Percentiles rank a stretch among this genome's conserved stretches.
Conservation (phyloP, 2,329 filamentous ascomycete species). For the Fusarium humuli region DNA sequence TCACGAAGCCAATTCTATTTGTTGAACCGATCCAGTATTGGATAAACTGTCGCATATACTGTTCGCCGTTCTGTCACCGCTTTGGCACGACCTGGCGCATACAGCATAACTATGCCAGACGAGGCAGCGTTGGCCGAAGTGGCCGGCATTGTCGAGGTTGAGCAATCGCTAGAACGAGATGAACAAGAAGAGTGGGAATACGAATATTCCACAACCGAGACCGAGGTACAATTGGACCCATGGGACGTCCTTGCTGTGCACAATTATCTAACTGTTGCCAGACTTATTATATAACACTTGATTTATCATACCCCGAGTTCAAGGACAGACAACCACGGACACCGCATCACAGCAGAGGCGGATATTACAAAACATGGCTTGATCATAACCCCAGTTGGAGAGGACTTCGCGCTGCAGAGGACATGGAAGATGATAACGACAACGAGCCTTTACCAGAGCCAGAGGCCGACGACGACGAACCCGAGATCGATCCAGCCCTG, state of each 20-base stretch:
- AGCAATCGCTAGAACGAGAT: conserved; percentile 49
- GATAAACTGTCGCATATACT: not conserved
- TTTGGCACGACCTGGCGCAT: not conserved
- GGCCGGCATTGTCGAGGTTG: conserved; percentile 46
- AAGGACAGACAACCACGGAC: conserved; percentile 58
- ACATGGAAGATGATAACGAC: conserved; percentile 49
- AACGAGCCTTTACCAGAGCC: conserved; percentile 50
- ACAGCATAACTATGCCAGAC: conserved; percentile 30
- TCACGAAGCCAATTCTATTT: not conserved
- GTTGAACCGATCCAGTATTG: not conserved
- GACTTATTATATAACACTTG: conserved; percentile 74
- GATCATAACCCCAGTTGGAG: conserved; percentile 47
- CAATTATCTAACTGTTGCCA: conserved; percentile 47
- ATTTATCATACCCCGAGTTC: conserved; percentile 71
- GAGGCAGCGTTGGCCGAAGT: conserved; percentile 37
- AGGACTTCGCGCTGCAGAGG: conserved; percentile 22
- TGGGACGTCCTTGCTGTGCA: not conserved
- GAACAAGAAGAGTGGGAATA: conserved; percentile 75
- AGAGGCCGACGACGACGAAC: conserved; percentile 50
- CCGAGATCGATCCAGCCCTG: conserved; percentile 43
- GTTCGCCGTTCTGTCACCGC: not conserved
- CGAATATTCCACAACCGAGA: conserved; percentile 73
- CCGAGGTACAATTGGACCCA: conserved; percentile 59
- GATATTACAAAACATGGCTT: conserved; percentile 60
- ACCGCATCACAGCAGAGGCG: conserved; percentile 55